These are phyloP conservation scores for Hippophae gyantsensis DNA, from an alignment of 306 rosid genomes.

Conservation along the genomic window DNA sequence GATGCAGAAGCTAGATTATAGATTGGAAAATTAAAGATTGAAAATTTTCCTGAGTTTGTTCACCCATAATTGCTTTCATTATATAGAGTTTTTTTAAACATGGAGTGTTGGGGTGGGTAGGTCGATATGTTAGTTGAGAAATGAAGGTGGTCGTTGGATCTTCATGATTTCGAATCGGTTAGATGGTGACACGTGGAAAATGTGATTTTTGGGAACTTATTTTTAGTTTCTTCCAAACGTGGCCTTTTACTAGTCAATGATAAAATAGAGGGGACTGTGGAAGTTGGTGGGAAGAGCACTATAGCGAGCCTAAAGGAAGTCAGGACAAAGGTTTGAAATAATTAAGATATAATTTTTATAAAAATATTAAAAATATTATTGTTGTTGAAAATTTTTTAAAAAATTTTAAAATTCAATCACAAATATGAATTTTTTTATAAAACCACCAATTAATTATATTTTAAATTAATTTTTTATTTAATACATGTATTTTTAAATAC, in stretches of 20 bases:
- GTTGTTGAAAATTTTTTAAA: no score
- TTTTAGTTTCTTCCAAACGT: conserved; percentile 6
- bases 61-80: conserved; percentile 8
- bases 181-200: conserved; percentile 38
- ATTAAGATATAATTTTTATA: no score
- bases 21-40: neutral
- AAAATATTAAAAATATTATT: no score
- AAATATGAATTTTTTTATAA: no score
- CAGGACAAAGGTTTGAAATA: no score
- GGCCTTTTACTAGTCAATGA: conserved; percentile 21
- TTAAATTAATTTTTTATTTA: no score
- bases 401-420: no score
- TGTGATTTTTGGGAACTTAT: no score
- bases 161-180: neutral
- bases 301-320: conserved; percentile 18
- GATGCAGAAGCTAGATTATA: no score
- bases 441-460: no score
- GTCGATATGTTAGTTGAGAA: conserved; percentile 79
- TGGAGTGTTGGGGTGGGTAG: conserved; percentile 51
- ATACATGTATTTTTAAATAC: no score
- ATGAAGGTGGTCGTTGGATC: conserved; percentile 41
- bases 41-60: conserved; percentile 28
- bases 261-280: neutral
- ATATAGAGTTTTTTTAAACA: conserved; percentile 25
- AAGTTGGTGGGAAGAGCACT: conserved; percentile 17